Base-by-base conservation (phyloP, 345 rosid genomes). In the Salix suchowensis region DNA sequence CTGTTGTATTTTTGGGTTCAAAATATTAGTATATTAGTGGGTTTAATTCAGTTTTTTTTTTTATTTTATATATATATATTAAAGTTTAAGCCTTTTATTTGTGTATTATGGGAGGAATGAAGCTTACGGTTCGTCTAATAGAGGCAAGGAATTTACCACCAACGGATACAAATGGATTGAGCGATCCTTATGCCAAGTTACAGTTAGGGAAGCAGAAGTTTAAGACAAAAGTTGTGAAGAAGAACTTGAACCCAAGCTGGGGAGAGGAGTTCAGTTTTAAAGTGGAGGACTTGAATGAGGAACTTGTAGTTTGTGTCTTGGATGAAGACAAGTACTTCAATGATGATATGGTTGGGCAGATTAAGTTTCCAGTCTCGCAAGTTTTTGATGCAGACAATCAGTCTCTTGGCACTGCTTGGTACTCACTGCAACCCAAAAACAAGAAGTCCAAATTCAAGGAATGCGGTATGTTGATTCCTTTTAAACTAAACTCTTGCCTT, bases 281-380 rank as follows among this genome's bases (percentile, higher is more conserved):
- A 82, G 99, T 93, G n/a, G 99, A 93, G 44, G 99, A 96, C 82
- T 88, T 96, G 91, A 86, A 86, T 6, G 98, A 91, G 30, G 98
- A 91, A 79, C 93, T 96, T 75, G 80, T 88, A 23, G 74, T 96
- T 46, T 81, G 87, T 80, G 98, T 96, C 55, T 79, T 93, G 75
- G 97, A 96, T 21, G 99, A 93, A 84, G 99, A 93, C 77, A 90
- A 86, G 87, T 96, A 91, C 85, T 91, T 91, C 86, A 87, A 86
- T 44, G 96, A 96, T 64, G 99, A 93, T 80, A 91, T 93, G 71
- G 85, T 96, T 6, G 99, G 99, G 1, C 90, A 83, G 65, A 81
- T 93, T 55, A 86, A 84, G 76, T 81, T 96, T 62, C 88, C 97
- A 0, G 90, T 93, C 71, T 89, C 90, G 0, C 81, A 21, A 4